Evolutionary conservation across 2,329 filamentous ascomycete genomes (phyloP).

Genomic region (Xylariaceae sp.): DNA sequence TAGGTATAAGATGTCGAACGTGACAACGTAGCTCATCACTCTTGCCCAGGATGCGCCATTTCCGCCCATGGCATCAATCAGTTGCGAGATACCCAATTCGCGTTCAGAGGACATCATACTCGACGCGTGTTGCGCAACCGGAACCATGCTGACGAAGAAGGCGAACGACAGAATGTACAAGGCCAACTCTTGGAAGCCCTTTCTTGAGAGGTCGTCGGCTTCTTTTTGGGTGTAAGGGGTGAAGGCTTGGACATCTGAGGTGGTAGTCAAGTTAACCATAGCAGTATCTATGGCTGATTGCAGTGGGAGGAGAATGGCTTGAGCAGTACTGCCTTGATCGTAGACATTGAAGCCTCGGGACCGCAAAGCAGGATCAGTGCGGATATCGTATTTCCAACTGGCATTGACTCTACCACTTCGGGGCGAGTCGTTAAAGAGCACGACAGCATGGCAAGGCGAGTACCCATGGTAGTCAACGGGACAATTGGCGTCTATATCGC

Average conservation of each 20-base stretch:
- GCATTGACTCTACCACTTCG: slow-evolving; percentile 43
- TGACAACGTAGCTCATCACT: slow-evolving; percentile 62
- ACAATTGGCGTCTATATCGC: slow-evolving; percentile 19
- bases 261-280: slow-evolving; percentile 22
- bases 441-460: slow-evolving; percentile 69
- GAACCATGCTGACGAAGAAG: slow-evolving; percentile 67
- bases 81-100: slow-evolving; percentile 60
- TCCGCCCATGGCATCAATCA: slow-evolving; percentile 75
- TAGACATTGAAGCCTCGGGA: slow-evolving; percentile 54
- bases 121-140: slow-evolving; percentile 69
- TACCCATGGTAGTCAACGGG: slow-evolving; percentile 50
- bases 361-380: slow-evolving; percentile 60
- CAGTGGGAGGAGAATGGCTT: slow-evolving; percentile 66
- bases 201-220: slow-evolving; percentile 53
- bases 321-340: slow-evolving; percentile 56
- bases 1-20: slow-evolving; percentile 67
- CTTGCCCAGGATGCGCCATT: slow-evolving; percentile 55
- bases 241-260: slow-evolving; percentile 21
- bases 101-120: slow-evolving; percentile 69
- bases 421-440: slow-evolving; percentile 69
- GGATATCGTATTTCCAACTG: slow-evolving; percentile 71
- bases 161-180: slow-evolving; percentile 56
- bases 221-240: slow-evolving; percentile 41
- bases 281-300: slow-evolving; percentile 48
- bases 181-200: slow-evolving; percentile 61